These are phyloP conservation scores for Blastocystis sp. DNA, from an alignment of 352 stramenopile genomes.

Conservation along the genomic window DNA sequence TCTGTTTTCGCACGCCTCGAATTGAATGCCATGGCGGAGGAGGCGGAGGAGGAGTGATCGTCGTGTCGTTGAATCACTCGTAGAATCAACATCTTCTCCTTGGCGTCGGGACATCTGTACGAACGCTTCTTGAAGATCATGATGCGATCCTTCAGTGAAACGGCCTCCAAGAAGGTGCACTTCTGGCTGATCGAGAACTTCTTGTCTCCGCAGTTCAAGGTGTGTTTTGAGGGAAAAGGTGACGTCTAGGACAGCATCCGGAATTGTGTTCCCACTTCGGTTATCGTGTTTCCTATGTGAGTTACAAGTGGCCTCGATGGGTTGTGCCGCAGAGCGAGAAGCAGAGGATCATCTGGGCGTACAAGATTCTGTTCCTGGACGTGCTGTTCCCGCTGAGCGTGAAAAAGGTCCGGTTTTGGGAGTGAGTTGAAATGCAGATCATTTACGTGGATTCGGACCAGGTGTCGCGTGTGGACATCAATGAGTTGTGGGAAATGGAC, in stretches of 20 bases:
- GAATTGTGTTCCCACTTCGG: slow-evolving; percentile 72
- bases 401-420: slow-evolving; percentile 83
- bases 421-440: slow-evolving; percentile 37
- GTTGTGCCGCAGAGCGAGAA: slow-evolving; percentile 95
- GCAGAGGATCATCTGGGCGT: slow-evolving; percentile 99
- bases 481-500: slow-evolving; percentile 97
- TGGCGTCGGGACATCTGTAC: slow-evolving; percentile 94
- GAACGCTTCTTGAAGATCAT: slow-evolving; percentile 99
- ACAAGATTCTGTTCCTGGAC: slow-evolving; percentile 99
- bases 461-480: slow-evolving; percentile 93
- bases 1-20: slow-evolving; percentile 22
- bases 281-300: slow-evolving; percentile 97
- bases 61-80: slow-evolving; percentile 24
- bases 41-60: slow-evolving; percentile 47
- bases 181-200: slow-evolving; percentile 99
- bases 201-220: slow-evolving; percentile 94
- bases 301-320: slow-evolving; percentile 99
- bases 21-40: slow-evolving; percentile 10
- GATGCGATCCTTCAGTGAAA: slow-evolving; percentile 97
- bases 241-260: slow-evolving; percentile 24
- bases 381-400: slow-evolving; percentile 96
- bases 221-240: slow-evolving; percentile 70
- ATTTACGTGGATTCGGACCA: slow-evolving; percentile 97
- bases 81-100: slow-evolving; percentile 93
- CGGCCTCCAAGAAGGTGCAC: slow-evolving; percentile 91